A percentile compares a stretch with the other conserved stretches of the same genome.
These are phyloP conservation scores for Monosporascus sp. DNA, from an alignment of 2,329 filamentous ascomycete genomes.

Conservation along the genomic window DNA sequence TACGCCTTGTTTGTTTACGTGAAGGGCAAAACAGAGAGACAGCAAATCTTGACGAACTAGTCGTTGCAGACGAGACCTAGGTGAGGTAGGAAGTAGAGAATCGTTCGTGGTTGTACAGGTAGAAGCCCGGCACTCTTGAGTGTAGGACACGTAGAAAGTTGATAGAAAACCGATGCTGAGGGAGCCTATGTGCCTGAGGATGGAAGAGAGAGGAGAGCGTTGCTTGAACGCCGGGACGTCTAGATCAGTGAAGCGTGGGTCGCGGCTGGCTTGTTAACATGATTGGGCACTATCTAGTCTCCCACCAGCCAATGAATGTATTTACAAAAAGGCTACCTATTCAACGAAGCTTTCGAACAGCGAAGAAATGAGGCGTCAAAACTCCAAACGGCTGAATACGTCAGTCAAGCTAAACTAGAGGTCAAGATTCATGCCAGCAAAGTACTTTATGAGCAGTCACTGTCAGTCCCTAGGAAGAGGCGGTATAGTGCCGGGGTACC, in stretches of 20 bases:
- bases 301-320: constrained; percentile 36
- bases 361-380: constrained; percentile 19
- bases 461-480: constrained; percentile 24
- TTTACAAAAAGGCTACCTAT: constrained; percentile 18
- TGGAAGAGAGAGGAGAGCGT: constrained; percentile 25
- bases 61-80: constrained; percentile 2
- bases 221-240: constrained; percentile 20
- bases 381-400: constrained; percentile 28
- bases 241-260: constrained; percentile 36
- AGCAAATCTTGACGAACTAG: constrained; percentile 9
- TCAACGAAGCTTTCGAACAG: constrained; percentile 16
- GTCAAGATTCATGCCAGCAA: constrained; percentile 30
- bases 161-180: constrained; percentile 14
- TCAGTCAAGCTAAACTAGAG: constrained; percentile 32
- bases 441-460: constrained; percentile 34
- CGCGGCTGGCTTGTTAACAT: constrained; percentile 37
- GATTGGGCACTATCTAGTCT: constrained; percentile 35
- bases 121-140: neutral
- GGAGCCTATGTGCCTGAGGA: constrained; percentile 21
- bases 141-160: constrained; percentile 14
- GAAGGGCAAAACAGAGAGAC: no score
- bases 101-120: neutral
- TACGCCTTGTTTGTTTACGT: no score
- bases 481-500: constrained; percentile 27
- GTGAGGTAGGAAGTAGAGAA: no score